These are phyloP conservation scores for Erigeron philadelphicus DNA, from an alignment of 140 eudicot genomes.

Conservation along the genomic window DNA sequence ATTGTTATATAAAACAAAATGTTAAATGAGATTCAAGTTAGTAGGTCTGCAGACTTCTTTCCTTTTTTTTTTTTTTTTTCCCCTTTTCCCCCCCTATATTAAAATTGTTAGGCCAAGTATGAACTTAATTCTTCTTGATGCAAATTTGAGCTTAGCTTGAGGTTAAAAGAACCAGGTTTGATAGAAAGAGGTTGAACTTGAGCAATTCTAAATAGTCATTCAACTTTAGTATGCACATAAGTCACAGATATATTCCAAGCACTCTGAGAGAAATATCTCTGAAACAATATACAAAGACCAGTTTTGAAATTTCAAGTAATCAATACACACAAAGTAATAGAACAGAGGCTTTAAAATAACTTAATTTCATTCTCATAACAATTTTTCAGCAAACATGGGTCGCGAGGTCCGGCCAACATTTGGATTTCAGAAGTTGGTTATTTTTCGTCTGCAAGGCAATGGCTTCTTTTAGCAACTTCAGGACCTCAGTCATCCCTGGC, in stretches of 20 bases:
- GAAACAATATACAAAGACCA: not conserved
- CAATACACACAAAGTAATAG: not conserved
- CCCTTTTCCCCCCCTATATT: no score
- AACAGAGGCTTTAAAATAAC: not conserved
- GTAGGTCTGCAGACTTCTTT: no score
- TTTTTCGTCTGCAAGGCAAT: not conserved
- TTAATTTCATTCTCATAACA: not conserved
- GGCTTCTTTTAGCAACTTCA: constrained; percentile 6
- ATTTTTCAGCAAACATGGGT: not conserved
- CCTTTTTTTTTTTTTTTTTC: no score
- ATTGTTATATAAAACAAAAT: no score
- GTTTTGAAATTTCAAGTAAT: not conserved
- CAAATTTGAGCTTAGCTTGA: no score
- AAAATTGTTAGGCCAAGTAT: no score
- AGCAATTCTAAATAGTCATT: no score
- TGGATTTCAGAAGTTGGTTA: not conserved
- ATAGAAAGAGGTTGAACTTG: no score
- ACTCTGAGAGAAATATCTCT: not conserved
- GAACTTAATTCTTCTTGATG: no score
- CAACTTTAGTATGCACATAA: no score
- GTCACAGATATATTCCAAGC: not conserved
- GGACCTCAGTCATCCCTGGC: constrained; percentile 19
- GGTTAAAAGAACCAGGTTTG: no score
- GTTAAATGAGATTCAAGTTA: no score
- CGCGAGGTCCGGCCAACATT: not conserved